Conservation (phyloP, 495 filamentous ascomycete species). For the Viridothelium virens region DNA sequence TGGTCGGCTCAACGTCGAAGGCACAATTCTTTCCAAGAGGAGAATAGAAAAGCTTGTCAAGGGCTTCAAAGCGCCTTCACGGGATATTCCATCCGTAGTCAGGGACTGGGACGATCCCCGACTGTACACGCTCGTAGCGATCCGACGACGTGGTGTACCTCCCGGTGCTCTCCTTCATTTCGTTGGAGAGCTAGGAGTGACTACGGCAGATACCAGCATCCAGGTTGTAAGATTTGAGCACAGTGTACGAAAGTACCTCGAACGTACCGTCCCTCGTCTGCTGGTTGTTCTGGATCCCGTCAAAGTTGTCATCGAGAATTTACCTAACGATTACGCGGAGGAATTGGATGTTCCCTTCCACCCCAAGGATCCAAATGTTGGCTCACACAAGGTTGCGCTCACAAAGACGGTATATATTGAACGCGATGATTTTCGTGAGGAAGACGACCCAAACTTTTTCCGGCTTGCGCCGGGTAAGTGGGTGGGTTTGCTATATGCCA, state of each 20-base stretch:
- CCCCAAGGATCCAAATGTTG: conserved; percentile 55
- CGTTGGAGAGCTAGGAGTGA: conserved; percentile 81
- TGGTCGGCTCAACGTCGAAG: conserved; percentile 70
- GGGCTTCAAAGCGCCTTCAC: conserved; percentile 23
- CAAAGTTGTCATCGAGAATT: conserved; percentile 64
- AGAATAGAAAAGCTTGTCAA: conserved; percentile 69
- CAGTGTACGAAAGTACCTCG: conserved; percentile 70
- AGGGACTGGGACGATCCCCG: conserved; percentile 84
- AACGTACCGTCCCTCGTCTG: conserved; percentile 72
- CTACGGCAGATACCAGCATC: conserved; percentile 64
- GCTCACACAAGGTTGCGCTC: conserved; percentile 56
- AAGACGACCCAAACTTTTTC: conserved; percentile 78
- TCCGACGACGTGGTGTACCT: conserved; percentile 74
- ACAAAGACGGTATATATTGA: conserved; percentile 90
- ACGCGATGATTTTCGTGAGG: conserved; percentile 79
- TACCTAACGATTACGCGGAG: conserved; percentile 56
- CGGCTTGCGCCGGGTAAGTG: conserved; percentile 84
- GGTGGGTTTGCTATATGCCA: conserved; percentile 78
- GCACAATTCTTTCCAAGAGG: conserved; percentile 77
- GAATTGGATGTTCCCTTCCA: conserved; percentile 64
- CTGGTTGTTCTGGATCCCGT: conserved; percentile 73
- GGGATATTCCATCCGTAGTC: conserved; percentile 42
- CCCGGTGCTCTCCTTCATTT: conserved; percentile 82
- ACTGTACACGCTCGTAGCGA: conserved; percentile 79
- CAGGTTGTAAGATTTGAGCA: conserved; percentile 69